Evolutionary conservation across 139 green algal species (phyloP), one percentile per base, ranked within the genome.

Genomic region (Chlorella sp.): DNA sequence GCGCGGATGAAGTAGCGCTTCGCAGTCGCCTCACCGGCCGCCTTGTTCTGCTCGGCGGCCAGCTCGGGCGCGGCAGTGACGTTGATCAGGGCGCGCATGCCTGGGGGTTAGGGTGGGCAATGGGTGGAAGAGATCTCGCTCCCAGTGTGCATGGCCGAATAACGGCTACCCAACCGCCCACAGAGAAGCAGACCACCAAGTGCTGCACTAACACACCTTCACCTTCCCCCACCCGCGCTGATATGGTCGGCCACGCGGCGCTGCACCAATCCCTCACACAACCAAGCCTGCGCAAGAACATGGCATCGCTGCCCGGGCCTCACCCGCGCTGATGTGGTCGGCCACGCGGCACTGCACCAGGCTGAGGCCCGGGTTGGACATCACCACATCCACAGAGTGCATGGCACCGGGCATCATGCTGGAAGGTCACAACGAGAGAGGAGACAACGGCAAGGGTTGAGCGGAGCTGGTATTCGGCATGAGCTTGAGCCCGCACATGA

Each of bases 1-100:
- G 90, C 89, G 4, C 68, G 65, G 32, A 93, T 83, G 84, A 87
- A 93, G 85, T 93, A 91, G 25, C 57, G 85, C 32, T 80, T 72
- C 5, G 39, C 67, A n/a, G 70, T 25, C 21, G 57, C 80, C 12
- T 81, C 81, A 0, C 83, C 70, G 7, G 86, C 73, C 11, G 26
- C 47, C 0, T 69, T 57, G 21, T 86, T 74, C 17, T 71, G 68
- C 26, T 21, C 21, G 7, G 47, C 32, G 28, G 21, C 55, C 17
- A 82, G 44, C 32, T 69, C 56, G 30, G 39, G 60, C 4, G 55
- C 32, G 57, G 84, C 69, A 4, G 76, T 75, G 47, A 89, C 87
- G 28, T 85, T 72, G 74, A 75, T n/a, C 16, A 72, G 57, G 36
- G 76, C 34, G 16, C 36, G 56, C 76, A 82, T 82, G 76, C 76